Percentiles rank a stretch among this genome's conserved stretches.
Conservation (phyloP, 352 stramenopile species). For the Lagenidium sp. region DNA sequence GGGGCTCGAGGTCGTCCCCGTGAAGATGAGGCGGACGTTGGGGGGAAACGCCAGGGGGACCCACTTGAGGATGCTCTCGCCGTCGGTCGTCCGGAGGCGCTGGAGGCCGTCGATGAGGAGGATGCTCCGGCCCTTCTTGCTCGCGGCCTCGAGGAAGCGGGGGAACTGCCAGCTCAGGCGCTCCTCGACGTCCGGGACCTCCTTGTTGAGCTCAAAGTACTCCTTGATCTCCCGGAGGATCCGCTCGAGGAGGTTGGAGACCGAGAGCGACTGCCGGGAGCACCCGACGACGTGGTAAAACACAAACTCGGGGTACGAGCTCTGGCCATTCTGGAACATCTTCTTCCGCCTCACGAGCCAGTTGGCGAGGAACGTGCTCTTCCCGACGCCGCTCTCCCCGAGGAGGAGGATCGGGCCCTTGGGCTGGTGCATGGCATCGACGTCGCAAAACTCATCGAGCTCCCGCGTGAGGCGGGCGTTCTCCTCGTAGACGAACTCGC, state of each 20-base stretch:
- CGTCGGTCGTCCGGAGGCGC: conserved; percentile 72
- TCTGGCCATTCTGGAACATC: conserved; percentile 82
- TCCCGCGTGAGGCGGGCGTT: conserved; percentile 50
- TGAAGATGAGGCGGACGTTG: conserved; percentile 85
- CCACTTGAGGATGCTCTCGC: conserved; percentile 89
- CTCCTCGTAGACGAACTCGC: conserved; percentile 73
- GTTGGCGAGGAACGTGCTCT: conserved; percentile 71
- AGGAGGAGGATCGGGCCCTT: conserved; percentile 70
- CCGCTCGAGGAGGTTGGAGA: conserved; percentile 81
- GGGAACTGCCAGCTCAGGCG: conserved; percentile 88
- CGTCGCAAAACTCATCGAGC: conserved; percentile 78
- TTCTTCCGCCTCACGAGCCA: conserved; percentile 79
- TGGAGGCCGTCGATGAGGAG: conserved; percentile 89
- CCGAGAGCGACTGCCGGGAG: conserved; percentile 75
- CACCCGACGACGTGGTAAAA: conserved; percentile 90
- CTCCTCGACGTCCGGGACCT: conserved; percentile 78
- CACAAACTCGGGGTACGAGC: conserved; percentile 77
- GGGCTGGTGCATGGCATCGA: conserved; percentile 75
- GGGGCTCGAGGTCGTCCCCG: conserved; percentile 43
- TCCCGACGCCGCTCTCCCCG: conserved; percentile 64
- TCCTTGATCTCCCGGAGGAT: conserved; percentile 86
- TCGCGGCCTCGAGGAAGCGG: conserved; percentile 82
- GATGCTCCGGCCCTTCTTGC: conserved; percentile 85
- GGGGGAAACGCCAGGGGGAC: conserved; percentile 80
- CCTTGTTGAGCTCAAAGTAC: conserved; percentile 87